Percentiles rank a stretch among this genome's conserved stretches.
Evolutionary conservation across 2,329 filamentous ascomycete species (phyloP).

Genomic region (Cadophora malorum): DNA sequence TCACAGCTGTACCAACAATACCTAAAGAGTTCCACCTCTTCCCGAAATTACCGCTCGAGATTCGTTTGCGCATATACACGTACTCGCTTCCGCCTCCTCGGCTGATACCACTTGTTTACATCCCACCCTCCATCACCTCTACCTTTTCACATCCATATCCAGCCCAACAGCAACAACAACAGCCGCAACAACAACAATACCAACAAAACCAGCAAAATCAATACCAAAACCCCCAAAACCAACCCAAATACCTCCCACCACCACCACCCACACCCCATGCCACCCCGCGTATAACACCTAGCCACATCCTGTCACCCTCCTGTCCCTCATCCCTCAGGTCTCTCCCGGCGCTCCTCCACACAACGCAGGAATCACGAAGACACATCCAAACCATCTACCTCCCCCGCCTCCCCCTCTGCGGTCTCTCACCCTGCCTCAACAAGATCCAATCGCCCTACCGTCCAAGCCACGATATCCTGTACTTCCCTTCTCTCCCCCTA

Average conservation of each 20-base stretch:
- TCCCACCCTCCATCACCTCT: conserved; percentile 1
- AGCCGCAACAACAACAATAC: neutral
- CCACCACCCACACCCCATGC: neutral
- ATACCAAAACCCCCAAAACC: neutral
- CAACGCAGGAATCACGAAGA: conserved; percentile 26
- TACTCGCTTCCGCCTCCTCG: conserved; percentile 32
- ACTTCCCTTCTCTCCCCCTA: neutral
- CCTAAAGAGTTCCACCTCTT: conserved; percentile 28
- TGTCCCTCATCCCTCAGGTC: neutral
- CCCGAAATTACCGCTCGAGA: conserved; percentile 34
- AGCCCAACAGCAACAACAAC: no score
- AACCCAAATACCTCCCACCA: neutral
- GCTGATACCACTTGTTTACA: conserved; percentile 30
- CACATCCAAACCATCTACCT: conserved; percentile 24
- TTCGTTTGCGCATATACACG: conserved; percentile 36
- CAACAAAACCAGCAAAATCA: neutral
- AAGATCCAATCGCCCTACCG: conserved; percentile 8
- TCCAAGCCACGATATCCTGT: neutral
- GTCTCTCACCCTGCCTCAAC: neutral
- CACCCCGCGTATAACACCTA: neutral
- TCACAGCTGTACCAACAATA: neutral
- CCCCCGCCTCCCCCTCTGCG: conserved; percentile 27
- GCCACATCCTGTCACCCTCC: neutral
- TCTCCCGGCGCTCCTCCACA: conserved; percentile 29
- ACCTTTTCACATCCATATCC: no score